These are phyloP conservation scores for Neurospora pannonica DNA, from an alignment of 495 filamentous ascomycete genomes.

Conservation along the genomic window DNA sequence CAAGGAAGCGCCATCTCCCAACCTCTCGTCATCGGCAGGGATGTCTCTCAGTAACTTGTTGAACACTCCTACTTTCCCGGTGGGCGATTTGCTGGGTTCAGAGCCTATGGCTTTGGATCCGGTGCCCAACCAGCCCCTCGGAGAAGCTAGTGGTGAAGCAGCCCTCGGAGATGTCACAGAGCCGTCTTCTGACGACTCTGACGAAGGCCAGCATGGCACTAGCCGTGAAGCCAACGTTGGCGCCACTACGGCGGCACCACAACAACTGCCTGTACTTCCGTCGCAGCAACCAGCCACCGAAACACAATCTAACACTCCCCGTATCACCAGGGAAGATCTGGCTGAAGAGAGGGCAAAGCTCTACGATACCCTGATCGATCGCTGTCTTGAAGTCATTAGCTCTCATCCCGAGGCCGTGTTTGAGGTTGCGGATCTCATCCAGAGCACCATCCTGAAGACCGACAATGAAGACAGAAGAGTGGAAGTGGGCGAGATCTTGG, in stretches of 20 bases:
- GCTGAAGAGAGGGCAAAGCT: constrained; percentile 66
- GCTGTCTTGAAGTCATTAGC: constrained; percentile 80
- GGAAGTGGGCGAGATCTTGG: constrained; percentile 73
- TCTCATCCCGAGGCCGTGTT: constrained; percentile 84
- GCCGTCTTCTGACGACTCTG: constrained; percentile 15
- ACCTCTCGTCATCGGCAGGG: background rate
- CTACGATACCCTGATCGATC: constrained; percentile 72
- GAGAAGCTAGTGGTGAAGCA: constrained; percentile 9
- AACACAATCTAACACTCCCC: background rate
- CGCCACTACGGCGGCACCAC: background rate
- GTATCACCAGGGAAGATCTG: constrained; percentile 66
- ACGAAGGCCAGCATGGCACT: constrained; percentile 8
- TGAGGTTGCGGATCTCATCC: constrained; percentile 80
- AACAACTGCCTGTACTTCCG: background rate
- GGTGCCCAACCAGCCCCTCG: constrained; percentile 10
- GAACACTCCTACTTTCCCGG: background rate
- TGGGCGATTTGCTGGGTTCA: background rate
- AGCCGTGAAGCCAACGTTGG: constrained; percentile 3
- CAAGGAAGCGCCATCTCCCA: constrained; percentile 8
- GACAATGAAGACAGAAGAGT: constrained; percentile 52
- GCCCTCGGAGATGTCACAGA: constrained; percentile 12
- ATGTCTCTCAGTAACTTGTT: constrained; percentile 2
- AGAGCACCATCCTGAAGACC: constrained; percentile 61
- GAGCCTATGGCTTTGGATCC: constrained; percentile 25
- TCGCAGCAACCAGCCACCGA: constrained; percentile 2